phyloP scores from a whole-genome alignment of 192 early-diverging fungal genomes.

The Anaeromyces robustus region DNA sequence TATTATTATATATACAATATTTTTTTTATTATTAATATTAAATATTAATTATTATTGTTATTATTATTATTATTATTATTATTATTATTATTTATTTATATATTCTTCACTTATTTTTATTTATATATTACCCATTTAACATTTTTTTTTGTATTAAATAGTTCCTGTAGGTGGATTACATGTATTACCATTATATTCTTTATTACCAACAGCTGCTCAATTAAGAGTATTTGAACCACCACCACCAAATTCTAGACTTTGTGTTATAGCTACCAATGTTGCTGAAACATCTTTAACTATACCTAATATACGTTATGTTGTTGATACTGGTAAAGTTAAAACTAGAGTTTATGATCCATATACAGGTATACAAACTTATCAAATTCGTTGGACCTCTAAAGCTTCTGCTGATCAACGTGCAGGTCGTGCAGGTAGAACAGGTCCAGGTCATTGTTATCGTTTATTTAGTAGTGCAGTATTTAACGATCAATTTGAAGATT shows the following conservation, averaged over 20 bases:
- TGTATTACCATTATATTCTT: conserved; percentile 93
- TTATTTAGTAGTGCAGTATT: conserved; percentile 88
- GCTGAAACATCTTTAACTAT: conserved; percentile 98
- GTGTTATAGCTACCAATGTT: conserved; percentile 93
- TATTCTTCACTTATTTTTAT: neutral
- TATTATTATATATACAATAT: too few species aligned
- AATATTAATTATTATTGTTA: too few species aligned
- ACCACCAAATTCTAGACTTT: conserved; percentile 73
- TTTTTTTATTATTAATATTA: too few species aligned
- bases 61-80: too few species aligned
- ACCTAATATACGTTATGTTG: conserved; percentile 84
- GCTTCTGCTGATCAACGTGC: conserved; percentile 89
- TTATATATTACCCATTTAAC: neutral
- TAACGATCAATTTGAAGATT: conserved; percentile 69
- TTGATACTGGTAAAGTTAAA: conserved; percentile 90
- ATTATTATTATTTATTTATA: neutral
- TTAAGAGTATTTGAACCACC: conserved; percentile 78
- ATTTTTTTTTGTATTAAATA: conserved; percentile 6
- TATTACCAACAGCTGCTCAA: conserved; percentile 80
- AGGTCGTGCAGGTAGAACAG: conserved; percentile 90
- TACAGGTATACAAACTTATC: conserved; percentile 79
- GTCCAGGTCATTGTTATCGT: conserved; percentile 93
- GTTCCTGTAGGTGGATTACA: conserved; percentile 44
- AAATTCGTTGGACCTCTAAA: conserved; percentile 82
- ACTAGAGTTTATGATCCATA: conserved; percentile 57